phyloP scores from a whole-genome alignment of 2,329 filamentous ascomycete genomes.

The Penicillium sp. region DNA sequence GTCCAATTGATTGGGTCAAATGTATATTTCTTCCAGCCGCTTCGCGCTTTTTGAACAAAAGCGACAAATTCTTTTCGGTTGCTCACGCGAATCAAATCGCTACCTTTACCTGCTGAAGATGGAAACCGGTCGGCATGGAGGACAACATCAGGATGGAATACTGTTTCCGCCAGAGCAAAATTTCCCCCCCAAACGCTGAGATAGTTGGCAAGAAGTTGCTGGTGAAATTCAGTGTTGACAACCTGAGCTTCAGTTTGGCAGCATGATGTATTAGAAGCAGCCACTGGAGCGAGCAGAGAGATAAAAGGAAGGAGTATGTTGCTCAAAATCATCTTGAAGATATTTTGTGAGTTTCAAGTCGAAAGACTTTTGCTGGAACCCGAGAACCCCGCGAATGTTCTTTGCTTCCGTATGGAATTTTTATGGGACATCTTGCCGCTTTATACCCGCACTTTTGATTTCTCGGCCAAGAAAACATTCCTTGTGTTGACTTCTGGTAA shows the following conservation, averaged over 20 bases:
- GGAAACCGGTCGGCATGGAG: neutral
- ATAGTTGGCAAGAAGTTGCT: neutral
- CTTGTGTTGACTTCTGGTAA: too few species aligned
- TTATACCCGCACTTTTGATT: neutral
- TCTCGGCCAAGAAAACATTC: too few species aligned
- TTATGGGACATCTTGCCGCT: neutral
- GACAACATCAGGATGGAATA: neutral
- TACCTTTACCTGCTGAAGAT: neutral
- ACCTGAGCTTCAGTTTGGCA: neutral
- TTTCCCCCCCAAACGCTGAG: neutral
- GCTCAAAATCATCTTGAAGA: neutral
- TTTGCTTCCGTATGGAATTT: too few species aligned
- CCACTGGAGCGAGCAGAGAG: neutral
- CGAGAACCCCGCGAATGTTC: too few species aligned
- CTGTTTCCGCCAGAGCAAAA: neutral
- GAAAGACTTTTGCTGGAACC: too few species aligned
- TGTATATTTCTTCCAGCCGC: slow-evolving; percentile 3
- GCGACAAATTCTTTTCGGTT: slow-evolving; percentile 2
- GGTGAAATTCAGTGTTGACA: neutral
- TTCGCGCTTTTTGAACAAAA: slow-evolving; percentile 2
- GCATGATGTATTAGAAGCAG: neutral
- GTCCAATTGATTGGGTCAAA: neutral
- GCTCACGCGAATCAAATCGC: neutral
- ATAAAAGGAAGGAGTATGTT: neutral
- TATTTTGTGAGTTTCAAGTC: too few species aligned